A percentile compares a stretch with the other conserved stretches of the same genome.
Evolutionary conservation across 2,329 filamentous ascomycete species (phyloP).

Genomic region (Colletotrichum spinosum): DNA sequence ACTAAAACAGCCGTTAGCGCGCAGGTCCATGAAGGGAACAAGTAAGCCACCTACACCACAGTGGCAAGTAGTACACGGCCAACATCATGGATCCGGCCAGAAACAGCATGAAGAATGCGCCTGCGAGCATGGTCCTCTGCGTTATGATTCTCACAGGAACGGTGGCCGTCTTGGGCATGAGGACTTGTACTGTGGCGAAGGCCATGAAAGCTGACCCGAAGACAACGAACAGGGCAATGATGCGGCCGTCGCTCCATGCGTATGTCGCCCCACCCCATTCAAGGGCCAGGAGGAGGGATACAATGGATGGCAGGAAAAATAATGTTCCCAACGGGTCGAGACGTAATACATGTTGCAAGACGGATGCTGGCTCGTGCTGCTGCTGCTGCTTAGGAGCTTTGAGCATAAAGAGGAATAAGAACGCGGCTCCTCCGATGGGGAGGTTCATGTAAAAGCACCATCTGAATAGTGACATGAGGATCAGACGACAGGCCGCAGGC

Average conservation of each 20-base stretch:
- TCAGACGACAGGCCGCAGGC: no score
- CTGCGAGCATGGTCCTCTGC: conserved; percentile 65
- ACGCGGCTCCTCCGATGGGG: conserved; percentile 64
- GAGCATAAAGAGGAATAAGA: conserved; percentile 63
- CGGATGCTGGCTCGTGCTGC: conserved; percentile 43
- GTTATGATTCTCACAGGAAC: conserved; percentile 66
- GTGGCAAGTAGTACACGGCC: conserved; percentile 64
- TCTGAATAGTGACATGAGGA: conserved; percentile 36
- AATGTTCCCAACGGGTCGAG: conserved; percentile 70
- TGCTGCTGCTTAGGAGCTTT: conserved; percentile 51
- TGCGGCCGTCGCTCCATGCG: conserved; percentile 63
- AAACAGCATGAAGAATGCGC: conserved; percentile 59
- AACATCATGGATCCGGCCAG: conserved; percentile 64
- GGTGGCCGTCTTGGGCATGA: conserved; percentile 66
- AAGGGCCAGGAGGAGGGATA: conserved; percentile 71
- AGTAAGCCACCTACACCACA: conserved; percentile 62
- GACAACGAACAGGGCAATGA: conserved; percentile 65
- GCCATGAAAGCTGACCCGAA: conserved; percentile 58
- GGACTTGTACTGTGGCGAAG: conserved; percentile 64
- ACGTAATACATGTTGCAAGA: conserved; percentile 59
- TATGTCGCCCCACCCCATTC: conserved; percentile 71
- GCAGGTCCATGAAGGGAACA: neutral
- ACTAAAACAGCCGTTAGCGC: conserved; percentile 48
- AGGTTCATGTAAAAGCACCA: conserved; percentile 73
- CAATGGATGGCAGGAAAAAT: conserved; percentile 69